phyloP scores from a whole-genome alignment of 495 filamentous ascomycete genomes.

The Lasiosphaeria miniovina region DNA sequence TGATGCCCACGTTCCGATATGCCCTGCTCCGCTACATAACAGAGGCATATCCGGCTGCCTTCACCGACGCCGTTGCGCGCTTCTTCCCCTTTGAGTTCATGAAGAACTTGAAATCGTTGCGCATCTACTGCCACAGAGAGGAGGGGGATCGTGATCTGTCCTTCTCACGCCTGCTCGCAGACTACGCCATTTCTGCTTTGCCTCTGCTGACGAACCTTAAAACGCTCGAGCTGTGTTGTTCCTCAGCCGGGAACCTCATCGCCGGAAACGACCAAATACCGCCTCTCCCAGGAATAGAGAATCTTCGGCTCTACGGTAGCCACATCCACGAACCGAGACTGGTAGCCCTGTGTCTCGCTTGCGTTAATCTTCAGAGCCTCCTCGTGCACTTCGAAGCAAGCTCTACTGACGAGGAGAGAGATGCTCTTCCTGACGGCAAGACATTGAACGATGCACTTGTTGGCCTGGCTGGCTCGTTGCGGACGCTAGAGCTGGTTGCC shows the following conservation, averaged over 20 bases:
- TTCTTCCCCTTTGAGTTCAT: slow-evolving; percentile 20
- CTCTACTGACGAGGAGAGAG: slow-evolving; percentile 29
- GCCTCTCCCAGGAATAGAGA: slow-evolving; percentile 28
- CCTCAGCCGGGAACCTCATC: slow-evolving; percentile 20
- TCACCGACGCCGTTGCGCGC: slow-evolving; percentile 9
- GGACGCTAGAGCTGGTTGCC: slow-evolving; percentile 28
- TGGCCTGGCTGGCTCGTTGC: slow-evolving; percentile 21
- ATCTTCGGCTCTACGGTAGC: slow-evolving; percentile 34
- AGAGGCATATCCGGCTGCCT: not conserved
- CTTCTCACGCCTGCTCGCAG: slow-evolving; percentile 26
- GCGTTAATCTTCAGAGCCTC: slow-evolving; percentile 27
- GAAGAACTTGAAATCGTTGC: slow-evolving; percentile 23
- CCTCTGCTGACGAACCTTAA: slow-evolving; percentile 21
- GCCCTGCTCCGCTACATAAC: slow-evolving; percentile 17
- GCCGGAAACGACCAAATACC: slow-evolving; percentile 17
- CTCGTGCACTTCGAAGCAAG: slow-evolving; percentile 32
- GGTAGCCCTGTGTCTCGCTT: slow-evolving; percentile 27
- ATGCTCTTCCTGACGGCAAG: slow-evolving; percentile 29
- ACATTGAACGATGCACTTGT: slow-evolving; percentile 29
- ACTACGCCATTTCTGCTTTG: slow-evolving; percentile 24
- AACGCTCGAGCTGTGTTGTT: slow-evolving; percentile 34
- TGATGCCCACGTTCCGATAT: slow-evolving; percentile 11
- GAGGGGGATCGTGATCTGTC: slow-evolving; percentile 22
- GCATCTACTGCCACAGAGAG: slow-evolving; percentile 36
- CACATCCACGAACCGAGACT: slow-evolving; percentile 30